These are phyloP conservation scores for Fusarium setosum DNA, from an alignment of 2,329 filamentous ascomycete genomes.

Conservation along the genomic window DNA sequence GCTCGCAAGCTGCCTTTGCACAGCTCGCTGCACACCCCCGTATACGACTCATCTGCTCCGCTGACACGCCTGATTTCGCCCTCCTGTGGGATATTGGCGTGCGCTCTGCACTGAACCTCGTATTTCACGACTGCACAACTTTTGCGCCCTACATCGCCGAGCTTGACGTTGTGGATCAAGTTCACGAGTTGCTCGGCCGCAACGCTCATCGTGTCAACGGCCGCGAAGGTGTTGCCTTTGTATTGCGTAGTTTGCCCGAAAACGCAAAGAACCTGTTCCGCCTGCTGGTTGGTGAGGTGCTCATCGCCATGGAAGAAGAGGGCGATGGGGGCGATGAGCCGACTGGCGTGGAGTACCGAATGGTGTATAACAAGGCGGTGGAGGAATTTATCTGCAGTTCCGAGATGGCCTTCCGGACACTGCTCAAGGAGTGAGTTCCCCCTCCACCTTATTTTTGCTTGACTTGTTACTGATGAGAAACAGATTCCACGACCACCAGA, in stretches of 20 bases:
- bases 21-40: conserved; percentile 79
- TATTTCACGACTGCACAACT: conserved; percentile 95
- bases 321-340: conserved; percentile 61
- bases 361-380: conserved; percentile 93
- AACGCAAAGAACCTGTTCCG: conserved; percentile 91
- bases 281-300: conserved; percentile 84
- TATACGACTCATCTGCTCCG: conserved; percentile 81
- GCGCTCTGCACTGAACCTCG: conserved; percentile 84
- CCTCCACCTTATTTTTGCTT: neutral
- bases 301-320: conserved; percentile 76
- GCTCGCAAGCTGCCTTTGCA: conserved; percentile 78
- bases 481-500: conserved; percentile 96
- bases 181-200: conserved; percentile 86
- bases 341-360: conserved; percentile 86
- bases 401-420: conserved; percentile 92
- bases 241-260: conserved; percentile 89
- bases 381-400: conserved; percentile 98
- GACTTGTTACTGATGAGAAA: conserved; percentile 41
- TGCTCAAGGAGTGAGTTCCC: conserved; percentile 84
- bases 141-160: conserved; percentile 80
- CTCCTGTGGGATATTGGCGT: conserved; percentile 90
- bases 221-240: conserved; percentile 91
- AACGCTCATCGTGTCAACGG: conserved; percentile 84
- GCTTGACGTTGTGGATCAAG: conserved; percentile 87
- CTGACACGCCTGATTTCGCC: conserved; percentile 88